Evolutionary conservation across 2,329 filamentous ascomycete genomes (phyloP).

Genomic region (Paecilomyces variotii): DNA sequence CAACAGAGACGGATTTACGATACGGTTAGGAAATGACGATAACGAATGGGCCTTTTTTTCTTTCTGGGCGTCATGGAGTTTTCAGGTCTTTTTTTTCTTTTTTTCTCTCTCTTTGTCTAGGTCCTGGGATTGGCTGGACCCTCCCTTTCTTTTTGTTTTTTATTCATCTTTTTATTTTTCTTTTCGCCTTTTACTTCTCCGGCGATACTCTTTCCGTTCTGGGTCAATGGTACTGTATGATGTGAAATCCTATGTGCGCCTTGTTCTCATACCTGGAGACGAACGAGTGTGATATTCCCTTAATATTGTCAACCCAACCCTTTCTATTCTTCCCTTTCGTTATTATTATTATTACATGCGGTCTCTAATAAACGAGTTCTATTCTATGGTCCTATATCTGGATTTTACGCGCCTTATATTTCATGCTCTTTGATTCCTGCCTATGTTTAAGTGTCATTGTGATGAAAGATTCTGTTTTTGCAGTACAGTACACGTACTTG

Average conservation of each 20-base stretch:
- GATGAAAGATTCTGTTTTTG: neutral
- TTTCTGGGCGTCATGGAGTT: neutral
- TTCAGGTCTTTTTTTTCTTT: neutral
- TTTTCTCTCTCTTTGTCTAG: conserved; percentile 1
- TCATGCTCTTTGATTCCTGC: neutral
- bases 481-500: neutral
- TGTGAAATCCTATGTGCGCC: neutral
- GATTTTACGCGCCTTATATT: too few species aligned
- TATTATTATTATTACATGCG: conserved; percentile 6
- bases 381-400: neutral
- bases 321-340: conserved; percentile 10
- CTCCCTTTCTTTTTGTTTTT: conserved; percentile 7
- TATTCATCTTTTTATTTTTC: neutral
- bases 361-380: neutral
- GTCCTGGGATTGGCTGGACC: neutral
- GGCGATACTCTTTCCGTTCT: neutral
- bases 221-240: neutral
- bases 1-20: neutral
- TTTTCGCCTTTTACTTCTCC: neutral
- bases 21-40: neutral
- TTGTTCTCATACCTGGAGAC: neutral
- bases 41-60: neutral
- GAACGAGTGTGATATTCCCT: neutral
- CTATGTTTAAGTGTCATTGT: neutral
- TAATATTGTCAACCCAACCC: neutral